Evolutionary conservation across 2,329 filamentous ascomycete species (phyloP), one percentile per base, ranked within the genome.

Genomic region (Neofusicoccum kwambonambiense): DNA sequence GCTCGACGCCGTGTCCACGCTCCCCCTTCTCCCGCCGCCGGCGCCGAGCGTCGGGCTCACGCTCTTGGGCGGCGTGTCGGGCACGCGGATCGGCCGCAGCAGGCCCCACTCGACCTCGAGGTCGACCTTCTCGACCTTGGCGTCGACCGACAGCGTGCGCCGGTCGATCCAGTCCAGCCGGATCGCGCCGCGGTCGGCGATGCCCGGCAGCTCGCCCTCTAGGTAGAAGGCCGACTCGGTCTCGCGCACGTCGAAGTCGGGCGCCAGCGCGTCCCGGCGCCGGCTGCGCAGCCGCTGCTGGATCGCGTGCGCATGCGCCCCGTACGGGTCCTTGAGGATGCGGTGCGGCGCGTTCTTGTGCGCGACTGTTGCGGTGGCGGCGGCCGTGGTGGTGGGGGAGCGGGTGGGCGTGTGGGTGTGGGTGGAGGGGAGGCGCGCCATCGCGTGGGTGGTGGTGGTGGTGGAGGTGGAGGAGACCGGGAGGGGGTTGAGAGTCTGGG

Each of bases 201-300:
- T 37, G 4, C 63, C 63, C 3, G 63, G 63, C 44, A 65, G 54
- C 45, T 65, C 63, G n/a, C 63, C 63, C 39, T 65, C 63, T 13
- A 65, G 63, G 56, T 54, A 65, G 45, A 60, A 65, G 22, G 63
- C 63, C 27, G 27, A 50, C 7, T 44, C 56, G 22, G 63, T 65
- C 49, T 61, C 56, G 54, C 56, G 54, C 41, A 60, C 63, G 54
- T 65, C 63, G 35, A 70, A 61, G 56, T 62, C 65, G 41, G 65
- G 35, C 39, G 71, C 62, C 9, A 69, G 45, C 22, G 66, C 65
- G 62, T 67, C 52, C 44, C 67, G 65, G 51, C 61, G 50, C 9
- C 62, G 60, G 51, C 35, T 51, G 61, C 65, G 65, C 37, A 66
- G 65, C 27, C 60, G 65, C 41, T 63, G 65, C 27, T 64, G 60